Percentiles rank a stretch among this genome's conserved stretches.
Evolutionary conservation across 441 rosid species (phyloP).

Genomic region (Euphorbia corollata): DNA sequence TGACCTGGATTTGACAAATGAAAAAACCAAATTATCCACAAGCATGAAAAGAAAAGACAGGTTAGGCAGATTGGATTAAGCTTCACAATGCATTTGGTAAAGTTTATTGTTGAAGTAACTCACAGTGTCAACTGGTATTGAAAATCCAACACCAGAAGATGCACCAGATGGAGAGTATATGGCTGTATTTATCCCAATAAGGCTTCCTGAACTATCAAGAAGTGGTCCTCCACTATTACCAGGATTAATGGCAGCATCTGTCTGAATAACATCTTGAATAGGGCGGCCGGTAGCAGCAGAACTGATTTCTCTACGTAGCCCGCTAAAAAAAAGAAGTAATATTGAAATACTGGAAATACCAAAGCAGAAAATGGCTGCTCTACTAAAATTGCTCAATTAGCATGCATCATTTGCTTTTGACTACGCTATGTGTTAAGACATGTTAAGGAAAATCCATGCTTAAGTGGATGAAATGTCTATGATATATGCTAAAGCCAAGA

Average conservation of each 20-base stretch:
- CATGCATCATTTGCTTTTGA: background rate
- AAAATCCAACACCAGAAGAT: conserved; percentile 96
- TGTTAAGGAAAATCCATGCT: background rate
- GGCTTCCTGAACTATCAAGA: conserved; percentile 82
- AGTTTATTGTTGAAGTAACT: conserved; percentile 27
- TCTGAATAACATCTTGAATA: conserved; percentile 96
- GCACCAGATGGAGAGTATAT: conserved; percentile 99
- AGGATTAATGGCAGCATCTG: conserved; percentile 96
- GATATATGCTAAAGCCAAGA: background rate
- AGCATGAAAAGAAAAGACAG: conserved; percentile 1
- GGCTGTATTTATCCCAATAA: conserved; percentile 93
- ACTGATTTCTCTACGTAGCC: conserved; percentile 94
- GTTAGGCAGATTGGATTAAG: background rate
- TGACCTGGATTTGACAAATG: conserved; percentile 44
- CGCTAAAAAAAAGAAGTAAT: conserved; percentile 38
- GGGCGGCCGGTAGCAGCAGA: conserved; percentile 99
- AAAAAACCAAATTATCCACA: conserved; percentile 1
- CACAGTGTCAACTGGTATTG: conserved; percentile 96
- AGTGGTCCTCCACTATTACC: conserved; percentile 98
- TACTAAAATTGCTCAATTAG: background rate
- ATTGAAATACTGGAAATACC: background rate
- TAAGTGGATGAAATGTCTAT: background rate
- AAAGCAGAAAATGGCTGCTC: background rate
- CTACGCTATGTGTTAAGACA: background rate
- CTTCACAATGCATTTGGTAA: background rate